Conservation (phyloP, 148 eudicot genomes). For the Chenopodium berlandieri region DNA sequence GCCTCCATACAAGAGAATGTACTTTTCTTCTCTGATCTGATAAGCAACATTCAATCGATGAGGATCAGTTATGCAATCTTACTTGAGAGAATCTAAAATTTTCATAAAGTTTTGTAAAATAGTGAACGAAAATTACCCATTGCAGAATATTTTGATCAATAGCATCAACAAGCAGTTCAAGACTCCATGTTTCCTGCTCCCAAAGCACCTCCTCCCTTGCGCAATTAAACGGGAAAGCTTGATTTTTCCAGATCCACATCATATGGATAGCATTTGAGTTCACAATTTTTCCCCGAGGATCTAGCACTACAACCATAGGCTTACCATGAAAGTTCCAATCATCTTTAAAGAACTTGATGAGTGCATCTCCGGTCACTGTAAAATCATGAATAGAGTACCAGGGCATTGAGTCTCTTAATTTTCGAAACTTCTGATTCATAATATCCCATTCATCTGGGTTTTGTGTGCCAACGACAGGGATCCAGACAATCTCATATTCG, state of each 20-base stretch:
- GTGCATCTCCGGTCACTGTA: conserved; percentile 30
- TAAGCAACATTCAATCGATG: neutral
- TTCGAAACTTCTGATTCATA: conserved; percentile 36
- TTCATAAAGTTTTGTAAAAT: neutral
- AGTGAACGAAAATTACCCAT: conserved; percentile 39
- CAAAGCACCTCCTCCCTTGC: conserved; percentile 49
- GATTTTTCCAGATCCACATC: conserved; percentile 80
- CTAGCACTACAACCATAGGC: conserved; percentile 61
- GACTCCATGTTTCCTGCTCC: conserved; percentile 59
- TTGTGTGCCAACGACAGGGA: conserved; percentile 40
- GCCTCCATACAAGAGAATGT: conserved; percentile 49
- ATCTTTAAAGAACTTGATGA: conserved; percentile 42
- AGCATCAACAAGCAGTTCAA: conserved; percentile 52
- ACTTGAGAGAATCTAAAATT: neutral
- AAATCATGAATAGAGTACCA: conserved; percentile 67
- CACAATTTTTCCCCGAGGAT: conserved; percentile 56
- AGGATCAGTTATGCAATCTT: neutral
- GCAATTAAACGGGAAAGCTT: conserved; percentile 62
- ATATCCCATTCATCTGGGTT: conserved; percentile 43
- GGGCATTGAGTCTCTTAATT: conserved; percentile 45
- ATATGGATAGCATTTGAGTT: conserved; percentile 69
- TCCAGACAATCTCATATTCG: conserved; percentile 65
- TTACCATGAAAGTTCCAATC: conserved; percentile 53
- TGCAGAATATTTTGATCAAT: conserved; percentile 43
- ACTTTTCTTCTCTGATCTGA: conserved; percentile 45